A percentile compares a stretch with the other conserved stretches of the same genome.
These are phyloP conservation scores for Xerocomus amazonicus DNA, from an alignment of 1,284 basidiomycete genomes.

Conservation along the genomic window DNA sequence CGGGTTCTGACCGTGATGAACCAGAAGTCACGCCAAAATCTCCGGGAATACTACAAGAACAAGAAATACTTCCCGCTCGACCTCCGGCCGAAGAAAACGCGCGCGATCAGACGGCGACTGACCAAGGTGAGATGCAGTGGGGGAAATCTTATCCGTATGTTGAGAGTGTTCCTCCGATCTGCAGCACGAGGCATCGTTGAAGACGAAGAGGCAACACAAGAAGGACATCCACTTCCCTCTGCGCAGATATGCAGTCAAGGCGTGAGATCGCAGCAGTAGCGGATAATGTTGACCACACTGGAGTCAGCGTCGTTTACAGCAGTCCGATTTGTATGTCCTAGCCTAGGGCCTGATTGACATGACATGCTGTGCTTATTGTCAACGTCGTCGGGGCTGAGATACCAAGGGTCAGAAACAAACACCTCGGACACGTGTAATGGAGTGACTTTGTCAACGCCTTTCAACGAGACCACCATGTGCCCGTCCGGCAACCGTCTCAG, in stretches of 20 bases:
- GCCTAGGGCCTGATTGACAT: constrained; percentile 37
- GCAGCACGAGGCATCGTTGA: constrained; percentile 77
- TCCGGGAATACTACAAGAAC: constrained; percentile 96
- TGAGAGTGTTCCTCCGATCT: constrained; percentile 9
- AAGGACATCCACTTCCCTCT: constrained; percentile 90
- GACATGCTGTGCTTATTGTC: constrained; percentile 31
- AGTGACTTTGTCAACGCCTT: constrained; percentile 2
- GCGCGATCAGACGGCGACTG: constrained; percentile 95
- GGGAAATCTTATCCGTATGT: neutral
- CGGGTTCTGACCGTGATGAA: constrained; percentile 98
- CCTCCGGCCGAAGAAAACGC: constrained; percentile 97
- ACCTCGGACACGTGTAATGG: constrained; percentile 28
- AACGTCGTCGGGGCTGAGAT: constrained; percentile 11
- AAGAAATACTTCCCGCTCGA: constrained; percentile 98
- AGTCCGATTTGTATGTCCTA: constrained; percentile 42
- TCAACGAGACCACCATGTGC: constrained; percentile 38
- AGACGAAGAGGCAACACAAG: constrained; percentile 91
- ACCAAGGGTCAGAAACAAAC: constrained; percentile 7
- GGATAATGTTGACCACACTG: constrained; percentile 6
- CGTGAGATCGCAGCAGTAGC: constrained; percentile 44
- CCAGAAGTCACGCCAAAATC: constrained; percentile 96
- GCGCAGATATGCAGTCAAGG: constrained; percentile 83
- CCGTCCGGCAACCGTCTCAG: constrained; percentile 43
- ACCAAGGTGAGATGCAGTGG: constrained; percentile 62
- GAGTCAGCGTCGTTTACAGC: constrained; percentile 28